Evolutionary conservation across 345 rosid genomes (phyloP), one percentile per base, ranked within the genome.

Genomic region (Salix dunnii): DNA sequence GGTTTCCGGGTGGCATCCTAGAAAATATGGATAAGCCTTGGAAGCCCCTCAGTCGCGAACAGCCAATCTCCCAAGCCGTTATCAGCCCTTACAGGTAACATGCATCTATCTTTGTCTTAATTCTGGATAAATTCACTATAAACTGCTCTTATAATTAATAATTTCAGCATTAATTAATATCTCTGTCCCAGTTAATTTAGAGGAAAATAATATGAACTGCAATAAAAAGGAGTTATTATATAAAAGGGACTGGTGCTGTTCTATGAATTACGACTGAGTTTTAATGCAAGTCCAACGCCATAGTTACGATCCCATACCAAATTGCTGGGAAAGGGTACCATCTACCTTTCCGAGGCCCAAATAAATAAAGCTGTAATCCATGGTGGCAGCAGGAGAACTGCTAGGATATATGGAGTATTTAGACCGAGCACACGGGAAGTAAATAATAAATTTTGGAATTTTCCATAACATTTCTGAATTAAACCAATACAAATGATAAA

Each of bases 11-110:
- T 1, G 89, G 89, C 36, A 77, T 88, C 81, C 40, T 89, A 28
- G 98, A 93, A 30, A 85, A 82, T 20, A 84, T 82, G 36, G 98
- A 96, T 73, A 96, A 96, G 79, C 98, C 98, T 3, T 96, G 99
- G 97, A 86, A 87, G 68, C 98, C 99, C 16, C 84, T 93, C 11
- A 92, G 98, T 76, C 88, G 94, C 66, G 87, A 18, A 25, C 63
- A 89, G 30, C 88, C 91, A 5, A 77, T 96, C 74, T 85, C 93
- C 4, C 78, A 85, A 2, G 85, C 83, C 65, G 80, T 96, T 68
- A 80, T 96, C 74, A 96, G 93, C 55, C 99, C 99, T 27, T 96
- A 96, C 81, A 93, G 95, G 92, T 85, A 77, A 21, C 3, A 5
- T 51, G 12, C 12, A 7, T 55, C 17, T 53, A 21, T 31, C 33